Evolutionary conservation across 2,329 filamentous ascomycete species (phyloP).

Genomic region (Bipolaris gigantea): DNA sequence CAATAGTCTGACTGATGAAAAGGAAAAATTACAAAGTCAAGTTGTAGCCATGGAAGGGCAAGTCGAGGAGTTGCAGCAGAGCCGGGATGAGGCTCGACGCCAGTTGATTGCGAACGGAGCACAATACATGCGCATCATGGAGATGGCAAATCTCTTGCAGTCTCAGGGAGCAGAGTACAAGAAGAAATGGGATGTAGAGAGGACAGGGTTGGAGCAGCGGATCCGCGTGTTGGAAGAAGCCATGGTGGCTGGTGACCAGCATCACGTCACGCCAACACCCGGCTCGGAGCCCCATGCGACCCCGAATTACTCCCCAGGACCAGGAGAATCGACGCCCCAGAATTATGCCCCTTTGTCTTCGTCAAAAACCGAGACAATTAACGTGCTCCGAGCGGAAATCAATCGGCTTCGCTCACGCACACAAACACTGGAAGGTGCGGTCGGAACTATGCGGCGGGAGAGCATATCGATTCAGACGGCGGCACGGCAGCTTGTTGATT

Average conservation of each 20-base stretch:
- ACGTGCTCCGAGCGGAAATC: constrained; percentile 38
- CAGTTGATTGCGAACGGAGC: constrained; percentile 49
- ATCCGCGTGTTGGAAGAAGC: constrained; percentile 44
- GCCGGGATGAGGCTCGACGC: constrained; percentile 51
- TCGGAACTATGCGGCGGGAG: constrained; percentile 33
- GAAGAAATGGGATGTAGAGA: constrained; percentile 48
- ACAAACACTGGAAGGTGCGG: constrained; percentile 29
- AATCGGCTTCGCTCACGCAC: constrained; percentile 34
- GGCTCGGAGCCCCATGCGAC: not conserved
- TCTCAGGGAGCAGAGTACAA: constrained; percentile 48
- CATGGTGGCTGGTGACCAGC: constrained; percentile 28
- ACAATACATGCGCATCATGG: constrained; percentile 56
- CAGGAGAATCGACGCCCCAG: not conserved
- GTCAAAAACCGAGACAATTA: constrained; percentile 32
- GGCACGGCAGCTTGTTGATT: constrained; percentile 30
- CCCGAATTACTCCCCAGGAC: not conserved
- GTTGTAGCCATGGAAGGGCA: constrained; percentile 53
- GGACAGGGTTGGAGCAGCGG: constrained; percentile 39
- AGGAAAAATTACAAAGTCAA: constrained; percentile 52
- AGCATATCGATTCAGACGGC: constrained; percentile 34
- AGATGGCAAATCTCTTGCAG: constrained; percentile 53
- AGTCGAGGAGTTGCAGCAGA: constrained; percentile 53
- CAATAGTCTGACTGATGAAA: constrained; percentile 55
- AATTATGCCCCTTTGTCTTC: not conserved
- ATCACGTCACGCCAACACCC: not conserved